Percentiles rank a stretch among this genome's conserved stretches.
Evolutionary conservation across 2,329 filamentous ascomycete species (phyloP).

Genomic region (Cercospora sp.): DNA sequence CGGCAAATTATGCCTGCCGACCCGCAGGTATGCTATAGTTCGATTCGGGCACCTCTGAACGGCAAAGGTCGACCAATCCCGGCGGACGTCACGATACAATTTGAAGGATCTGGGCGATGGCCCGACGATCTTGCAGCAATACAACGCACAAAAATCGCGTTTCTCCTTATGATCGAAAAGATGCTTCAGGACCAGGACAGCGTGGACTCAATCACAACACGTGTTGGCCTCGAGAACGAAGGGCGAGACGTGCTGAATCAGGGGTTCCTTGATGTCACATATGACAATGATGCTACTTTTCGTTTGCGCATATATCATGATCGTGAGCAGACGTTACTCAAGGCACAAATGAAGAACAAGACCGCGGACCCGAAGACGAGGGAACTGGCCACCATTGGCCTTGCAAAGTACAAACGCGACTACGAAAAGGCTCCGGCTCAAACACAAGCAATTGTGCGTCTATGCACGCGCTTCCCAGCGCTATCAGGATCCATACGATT

Average conservation of each 20-base stretch:
- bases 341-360: constrained; percentile 76
- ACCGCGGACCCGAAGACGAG: constrained; percentile 64
- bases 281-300: constrained; percentile 71
- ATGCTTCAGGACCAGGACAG: constrained; percentile 64
- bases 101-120: constrained; percentile 92
- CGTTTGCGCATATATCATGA: constrained; percentile 87
- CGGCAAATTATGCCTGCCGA: constrained; percentile 75
- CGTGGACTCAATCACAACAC: constrained; percentile 59
- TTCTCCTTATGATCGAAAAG: constrained; percentile 71
- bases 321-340: constrained; percentile 76
- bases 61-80: constrained; percentile 55
- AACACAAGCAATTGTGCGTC: constrained; percentile 75
- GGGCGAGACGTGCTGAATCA: constrained; percentile 70
- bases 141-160: constrained; percentile 90
- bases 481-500: constrained; percentile 82
- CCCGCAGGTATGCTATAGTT: constrained; percentile 72
- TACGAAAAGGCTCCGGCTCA: constrained; percentile 75
- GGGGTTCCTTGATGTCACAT: constrained; percentile 78
- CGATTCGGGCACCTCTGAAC: constrained; percentile 56
- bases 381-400: constrained; percentile 67
- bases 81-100: constrained; percentile 81
- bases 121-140: constrained; percentile 89
- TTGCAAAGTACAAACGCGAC: constrained; percentile 69
- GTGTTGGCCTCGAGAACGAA: constrained; percentile 79
- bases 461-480: constrained; percentile 76